These are phyloP conservation scores for Moesziomyces sp. DNA, from an alignment of 1,284 basidiomycete genomes.

Conservation along the genomic window DNA sequence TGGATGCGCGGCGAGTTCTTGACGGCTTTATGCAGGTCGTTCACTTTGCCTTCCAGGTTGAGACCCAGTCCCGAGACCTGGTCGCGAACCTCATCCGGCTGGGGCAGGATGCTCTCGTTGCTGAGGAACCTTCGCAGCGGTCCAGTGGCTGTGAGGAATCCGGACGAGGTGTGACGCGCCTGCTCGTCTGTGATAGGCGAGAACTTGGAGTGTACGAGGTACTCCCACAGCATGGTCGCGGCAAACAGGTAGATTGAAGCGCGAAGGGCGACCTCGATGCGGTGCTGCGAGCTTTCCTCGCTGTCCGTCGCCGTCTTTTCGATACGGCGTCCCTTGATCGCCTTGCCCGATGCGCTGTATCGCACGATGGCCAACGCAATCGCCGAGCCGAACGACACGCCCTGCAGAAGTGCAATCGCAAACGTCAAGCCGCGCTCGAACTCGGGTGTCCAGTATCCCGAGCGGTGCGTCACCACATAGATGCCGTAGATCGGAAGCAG, in stretches of 20 bases:
- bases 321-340: conserved; percentile 44
- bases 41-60: conserved; percentile 7
- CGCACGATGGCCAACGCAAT: conserved; percentile 37
- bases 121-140: conserved; percentile 32
- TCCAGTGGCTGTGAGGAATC: conserved; percentile 31
- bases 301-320: conserved; percentile 34
- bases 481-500: conserved; percentile 37
- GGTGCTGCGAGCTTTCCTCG: conserved; percentile 26
- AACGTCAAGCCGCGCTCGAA: conserved; percentile 21
- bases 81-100: conserved; percentile 9
- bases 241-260: conserved; percentile 23
- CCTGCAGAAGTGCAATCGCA: conserved; percentile 31
- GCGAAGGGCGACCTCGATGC: conserved; percentile 37
- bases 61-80: conserved; percentile 23
- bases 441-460: conserved; percentile 19
- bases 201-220: conserved; percentile 44
- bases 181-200: conserved; percentile 29
- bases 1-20: conserved; percentile 19
- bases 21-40: conserved; percentile 9
- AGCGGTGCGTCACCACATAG: conserved; percentile 27
- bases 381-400: conserved; percentile 22
- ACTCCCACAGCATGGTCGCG: conserved; percentile 39
- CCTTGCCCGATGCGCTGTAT: conserved; percentile 34
- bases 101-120: conserved; percentile 39
- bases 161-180: conserved; percentile 20